Percentiles rank a stretch among this genome's conserved stretches.
Conservation (phyloP, 192 early-diverging fungal species). For the Gamsiella multidivaricata region DNA sequence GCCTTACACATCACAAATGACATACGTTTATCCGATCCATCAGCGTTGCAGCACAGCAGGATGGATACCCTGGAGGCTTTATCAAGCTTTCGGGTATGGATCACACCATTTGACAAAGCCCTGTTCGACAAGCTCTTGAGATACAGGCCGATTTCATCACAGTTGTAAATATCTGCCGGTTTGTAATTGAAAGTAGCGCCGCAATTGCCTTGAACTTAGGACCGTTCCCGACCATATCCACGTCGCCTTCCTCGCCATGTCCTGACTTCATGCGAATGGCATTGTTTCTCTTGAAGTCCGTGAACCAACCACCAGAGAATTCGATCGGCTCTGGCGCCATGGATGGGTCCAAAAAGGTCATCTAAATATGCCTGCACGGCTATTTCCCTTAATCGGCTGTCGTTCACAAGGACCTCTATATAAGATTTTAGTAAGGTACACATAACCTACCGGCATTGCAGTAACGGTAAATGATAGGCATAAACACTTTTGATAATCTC, state of each 20-base stretch:
- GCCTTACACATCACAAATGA: not conserved
- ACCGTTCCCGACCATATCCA: too few species aligned
- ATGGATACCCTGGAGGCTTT: not conserved
- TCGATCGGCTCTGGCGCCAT: not conserved
- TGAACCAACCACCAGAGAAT: not conserved
- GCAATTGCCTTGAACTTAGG: not conserved
- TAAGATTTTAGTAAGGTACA: too few species aligned
- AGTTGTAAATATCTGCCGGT: constrained; percentile 10
- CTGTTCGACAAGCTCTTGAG: constrained; percentile 3
- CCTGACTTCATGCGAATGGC: not conserved
- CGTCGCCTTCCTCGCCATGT: constrained; percentile 3
- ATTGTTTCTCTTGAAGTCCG: not conserved
- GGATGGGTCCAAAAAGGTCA: too few species aligned
- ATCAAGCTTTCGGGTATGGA: not conserved
- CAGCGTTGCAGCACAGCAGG: constrained; percentile 8
- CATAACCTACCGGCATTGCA: constrained; percentile 1
- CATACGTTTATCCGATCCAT: constrained; percentile 8
- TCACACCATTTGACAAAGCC: not conserved
- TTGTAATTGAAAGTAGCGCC: not conserved
- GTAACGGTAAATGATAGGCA: not conserved
- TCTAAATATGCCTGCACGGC: too few species aligned
- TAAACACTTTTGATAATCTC: too few species aligned
- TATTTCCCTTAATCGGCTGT: too few species aligned
- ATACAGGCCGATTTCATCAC: constrained; percentile 13
- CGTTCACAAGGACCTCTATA: too few species aligned